Conservation (phyloP, 768 basidiomycete genomes). For the Clavulina sp. region DNA sequence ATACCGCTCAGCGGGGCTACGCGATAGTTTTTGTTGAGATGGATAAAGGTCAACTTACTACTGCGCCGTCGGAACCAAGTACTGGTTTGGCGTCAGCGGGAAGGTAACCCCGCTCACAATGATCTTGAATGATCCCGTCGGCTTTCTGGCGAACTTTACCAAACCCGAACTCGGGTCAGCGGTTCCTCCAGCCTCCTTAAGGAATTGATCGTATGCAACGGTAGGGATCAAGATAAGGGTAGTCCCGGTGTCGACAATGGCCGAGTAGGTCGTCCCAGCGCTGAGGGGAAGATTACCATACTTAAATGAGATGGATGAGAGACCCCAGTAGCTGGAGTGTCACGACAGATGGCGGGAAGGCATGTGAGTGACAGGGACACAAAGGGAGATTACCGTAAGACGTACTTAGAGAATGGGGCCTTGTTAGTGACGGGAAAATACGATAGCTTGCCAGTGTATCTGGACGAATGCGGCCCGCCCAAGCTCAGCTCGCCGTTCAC, state of each 20-base stretch:
- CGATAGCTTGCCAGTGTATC: too few species aligned
- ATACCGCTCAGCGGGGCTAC: too few species aligned
- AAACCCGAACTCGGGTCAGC: neutral
- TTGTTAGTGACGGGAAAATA: neutral
- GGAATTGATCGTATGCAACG: neutral
- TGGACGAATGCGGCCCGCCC: neutral
- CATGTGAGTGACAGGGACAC: too few species aligned
- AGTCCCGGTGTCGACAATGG: conserved; percentile 1
- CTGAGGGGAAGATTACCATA: too few species aligned
- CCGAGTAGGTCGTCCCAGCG: too few species aligned
- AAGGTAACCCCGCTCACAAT: neutral
- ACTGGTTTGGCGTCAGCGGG: neutral
- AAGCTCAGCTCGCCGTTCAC: neutral
- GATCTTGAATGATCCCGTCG: neutral
- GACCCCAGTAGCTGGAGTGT: neutral
- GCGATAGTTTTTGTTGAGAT: too few species aligned
- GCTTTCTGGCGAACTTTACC: neutral
- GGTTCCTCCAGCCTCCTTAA: neutral
- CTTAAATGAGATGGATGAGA: too few species aligned
- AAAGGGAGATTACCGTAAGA: too few species aligned
- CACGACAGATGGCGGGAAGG: too few species aligned
- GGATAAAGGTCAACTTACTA: too few species aligned
- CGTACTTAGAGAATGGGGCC: neutral
- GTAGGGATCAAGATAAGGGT: neutral
- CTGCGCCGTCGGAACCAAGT: neutral